Conservation (phyloP, 2,329 filamentous ascomycete species). For the Epichloe uncinata region DNA sequence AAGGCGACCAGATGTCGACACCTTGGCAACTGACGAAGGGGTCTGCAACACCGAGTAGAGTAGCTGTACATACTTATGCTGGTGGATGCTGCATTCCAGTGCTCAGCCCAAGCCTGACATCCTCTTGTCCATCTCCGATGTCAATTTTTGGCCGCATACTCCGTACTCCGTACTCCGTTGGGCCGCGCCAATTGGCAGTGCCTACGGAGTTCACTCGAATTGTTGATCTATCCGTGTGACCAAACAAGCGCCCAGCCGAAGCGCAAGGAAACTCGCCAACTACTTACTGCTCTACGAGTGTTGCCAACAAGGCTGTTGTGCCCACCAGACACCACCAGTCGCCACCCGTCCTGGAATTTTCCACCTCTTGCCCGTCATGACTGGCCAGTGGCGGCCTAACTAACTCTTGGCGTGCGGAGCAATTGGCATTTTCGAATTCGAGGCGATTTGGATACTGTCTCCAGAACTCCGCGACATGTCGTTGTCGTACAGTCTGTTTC, state of each 20-base stretch:
- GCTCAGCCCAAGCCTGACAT: not conserved
- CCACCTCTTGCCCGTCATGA: not conserved
- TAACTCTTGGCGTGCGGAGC: too few species aligned
- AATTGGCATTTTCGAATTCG: too few species aligned
- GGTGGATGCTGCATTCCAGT: not conserved
- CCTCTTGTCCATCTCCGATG: not conserved
- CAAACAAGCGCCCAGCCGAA: too few species aligned
- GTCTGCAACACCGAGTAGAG: not conserved
- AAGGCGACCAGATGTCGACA: not conserved
- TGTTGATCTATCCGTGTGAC: too few species aligned
- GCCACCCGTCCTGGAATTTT: not conserved
- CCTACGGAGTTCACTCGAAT: too few species aligned
- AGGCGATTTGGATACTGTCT: not conserved
- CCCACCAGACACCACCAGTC: too few species aligned
- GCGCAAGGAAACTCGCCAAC: not conserved
- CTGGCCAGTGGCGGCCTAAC: not conserved
- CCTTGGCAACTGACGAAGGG: too few species aligned
- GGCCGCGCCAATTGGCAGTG: too few species aligned
- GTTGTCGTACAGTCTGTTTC: not conserved
- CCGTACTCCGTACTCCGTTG: too few species aligned
- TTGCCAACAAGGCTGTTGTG: not conserved
- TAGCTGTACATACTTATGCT: not conserved
- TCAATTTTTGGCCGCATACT: too few species aligned
- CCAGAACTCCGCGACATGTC: not conserved
- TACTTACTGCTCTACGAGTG: not conserved